Evolutionary conservation across 2,329 filamentous ascomycete species (phyloP).

Genomic region (Biscogniauxia sp.): DNA sequence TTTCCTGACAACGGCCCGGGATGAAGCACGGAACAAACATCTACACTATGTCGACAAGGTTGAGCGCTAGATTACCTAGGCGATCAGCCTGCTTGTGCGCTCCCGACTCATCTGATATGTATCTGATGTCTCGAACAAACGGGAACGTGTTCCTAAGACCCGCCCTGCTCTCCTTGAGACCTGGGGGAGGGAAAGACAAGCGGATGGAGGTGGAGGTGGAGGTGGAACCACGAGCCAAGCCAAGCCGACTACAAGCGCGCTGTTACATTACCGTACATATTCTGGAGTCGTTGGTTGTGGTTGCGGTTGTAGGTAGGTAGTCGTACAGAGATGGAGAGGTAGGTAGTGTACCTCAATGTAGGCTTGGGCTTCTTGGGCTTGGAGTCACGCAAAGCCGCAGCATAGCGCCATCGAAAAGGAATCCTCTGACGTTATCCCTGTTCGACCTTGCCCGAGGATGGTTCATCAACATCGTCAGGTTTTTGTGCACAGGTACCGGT

Average conservation of each 20-base stretch:
- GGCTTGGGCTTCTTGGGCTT: conserved; percentile 1
- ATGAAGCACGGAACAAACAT: not conserved
- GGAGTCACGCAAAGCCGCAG: conserved; percentile 12
- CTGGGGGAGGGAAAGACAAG: not conserved
- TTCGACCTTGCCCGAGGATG: not conserved
- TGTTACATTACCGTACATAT: too few relatives aligned
- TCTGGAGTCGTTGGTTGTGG: too few relatives aligned
- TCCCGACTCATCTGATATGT: not conserved
- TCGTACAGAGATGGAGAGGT: too few relatives aligned
- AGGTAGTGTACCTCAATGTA: not conserved
- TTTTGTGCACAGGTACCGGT: not conserved
- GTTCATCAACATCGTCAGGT: not conserved
- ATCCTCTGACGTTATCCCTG: not conserved
- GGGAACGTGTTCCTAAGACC: not conserved
- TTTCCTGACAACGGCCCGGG: not conserved
- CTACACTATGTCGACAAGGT: not conserved
- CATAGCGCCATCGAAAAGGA: conserved; percentile 4
- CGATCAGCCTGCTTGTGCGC: not conserved
- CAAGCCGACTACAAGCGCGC: conserved; percentile 19
- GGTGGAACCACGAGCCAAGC: conserved; percentile 4
- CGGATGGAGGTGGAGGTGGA: too few relatives aligned
- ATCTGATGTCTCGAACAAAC: not conserved
- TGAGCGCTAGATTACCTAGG: not conserved
- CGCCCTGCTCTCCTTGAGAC: not conserved
- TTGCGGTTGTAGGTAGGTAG: too few relatives aligned